Conservation (phyloP, 495 filamentous ascomycete species). For the Trichoderma erinaceum region DNA sequence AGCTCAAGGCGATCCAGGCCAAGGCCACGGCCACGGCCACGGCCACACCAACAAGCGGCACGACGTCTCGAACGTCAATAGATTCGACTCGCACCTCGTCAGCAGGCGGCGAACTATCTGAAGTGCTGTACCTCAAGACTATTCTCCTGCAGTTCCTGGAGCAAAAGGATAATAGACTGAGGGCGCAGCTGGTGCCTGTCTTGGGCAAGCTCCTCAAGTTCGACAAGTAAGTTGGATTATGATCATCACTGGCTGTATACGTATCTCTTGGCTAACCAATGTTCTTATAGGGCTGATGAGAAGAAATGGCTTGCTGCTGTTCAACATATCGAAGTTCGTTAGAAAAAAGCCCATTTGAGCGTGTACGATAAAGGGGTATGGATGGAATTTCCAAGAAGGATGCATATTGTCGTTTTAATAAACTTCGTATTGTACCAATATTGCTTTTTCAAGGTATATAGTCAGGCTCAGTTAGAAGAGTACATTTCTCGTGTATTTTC, state of each 20-base stretch:
- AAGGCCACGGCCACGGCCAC: conserved; percentile 27
- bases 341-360: conserved; percentile 10
- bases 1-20: conserved; percentile 41
- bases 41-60: not conserved
- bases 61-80: conserved; percentile 40
- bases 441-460: too few species aligned
- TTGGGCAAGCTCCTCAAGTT: conserved; percentile 87
- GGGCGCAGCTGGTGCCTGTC: conserved; percentile 86
- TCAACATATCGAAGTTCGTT: conserved; percentile 30
- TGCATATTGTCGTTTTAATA: not conserved
- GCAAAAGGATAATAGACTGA: conserved; percentile 84
- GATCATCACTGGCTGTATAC: not conserved
- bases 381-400: not conserved
- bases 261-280: conserved; percentile 15
- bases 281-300: conserved; percentile 60
- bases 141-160: conserved; percentile 92
- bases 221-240: conserved; percentile 60
- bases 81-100: conserved; percentile 52
- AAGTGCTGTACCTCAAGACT: conserved; percentile 91
- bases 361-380: not conserved
- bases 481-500: too few species aligned
- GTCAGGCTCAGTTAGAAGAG: too few species aligned
- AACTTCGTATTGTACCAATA: too few species aligned
- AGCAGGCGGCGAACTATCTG: conserved; percentile 39
- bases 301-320: conserved; percentile 87